These are phyloP conservation scores for Silene conica DNA, from an alignment of 148 eudicot genomes.

Conservation along the genomic window DNA sequence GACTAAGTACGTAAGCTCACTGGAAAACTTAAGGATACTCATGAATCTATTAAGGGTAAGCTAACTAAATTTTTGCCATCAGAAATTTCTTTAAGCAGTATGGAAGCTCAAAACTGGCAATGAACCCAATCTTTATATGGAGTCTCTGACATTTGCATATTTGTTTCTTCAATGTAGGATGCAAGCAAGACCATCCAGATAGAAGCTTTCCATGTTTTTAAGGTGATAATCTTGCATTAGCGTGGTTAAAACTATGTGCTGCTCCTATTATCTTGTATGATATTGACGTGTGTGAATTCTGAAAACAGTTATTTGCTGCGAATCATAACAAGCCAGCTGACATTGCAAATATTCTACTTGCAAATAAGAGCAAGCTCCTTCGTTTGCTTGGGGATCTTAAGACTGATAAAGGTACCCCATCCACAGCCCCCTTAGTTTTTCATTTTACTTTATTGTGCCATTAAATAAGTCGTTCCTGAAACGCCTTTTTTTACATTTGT, in stretches of 20 bases:
- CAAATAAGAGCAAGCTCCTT: conserved; percentile 48
- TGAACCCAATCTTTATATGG: no score
- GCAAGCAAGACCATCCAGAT: conserved; percentile 47
- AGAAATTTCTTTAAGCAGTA: background rate
- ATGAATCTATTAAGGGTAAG: conserved; percentile 81
- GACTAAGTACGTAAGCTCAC: conserved; percentile 72
- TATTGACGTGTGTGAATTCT: conserved; percentile 1
- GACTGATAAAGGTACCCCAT: conserved; percentile 42
- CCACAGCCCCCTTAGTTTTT: no score
- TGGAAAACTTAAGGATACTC: conserved; percentile 66
- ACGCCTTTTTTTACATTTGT: background rate
- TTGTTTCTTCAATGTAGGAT: conserved; percentile 27
- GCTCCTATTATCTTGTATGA: background rate
- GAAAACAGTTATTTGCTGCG: conserved; percentile 41
- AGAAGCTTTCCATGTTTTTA: conserved; percentile 49
- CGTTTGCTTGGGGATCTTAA: conserved; percentile 44
- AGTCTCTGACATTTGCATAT: background rate
- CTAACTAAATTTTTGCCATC: background rate
- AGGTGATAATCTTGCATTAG: conserved; percentile 22
- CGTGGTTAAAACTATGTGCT: background rate
- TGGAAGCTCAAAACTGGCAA: no score
- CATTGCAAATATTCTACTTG: conserved; percentile 33
- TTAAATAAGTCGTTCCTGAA: no score
- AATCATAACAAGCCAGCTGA: conserved; percentile 45
- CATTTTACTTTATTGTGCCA: no score